Base-by-base conservation (phyloP, 106 monocot genomes). In the Ottelia alismoides region DNA sequence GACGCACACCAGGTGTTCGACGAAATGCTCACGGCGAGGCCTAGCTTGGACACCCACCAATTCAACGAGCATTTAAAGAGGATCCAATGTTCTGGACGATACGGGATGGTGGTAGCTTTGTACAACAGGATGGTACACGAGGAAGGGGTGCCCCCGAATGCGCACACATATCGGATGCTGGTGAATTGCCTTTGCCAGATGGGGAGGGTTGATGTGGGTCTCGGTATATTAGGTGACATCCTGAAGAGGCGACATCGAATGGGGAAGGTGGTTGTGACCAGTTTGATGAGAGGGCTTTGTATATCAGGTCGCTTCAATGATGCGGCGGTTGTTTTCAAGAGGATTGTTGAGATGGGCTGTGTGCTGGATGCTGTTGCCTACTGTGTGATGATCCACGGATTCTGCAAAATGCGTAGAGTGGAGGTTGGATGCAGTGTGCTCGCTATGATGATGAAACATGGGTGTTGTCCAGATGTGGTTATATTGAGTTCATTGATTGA, bases 391-490 rank as follows among this genome's bases (percentile, higher is more conserved):
- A 62, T 68, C 30, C 45, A 51, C 32, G 55, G 73, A 25, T 45
- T 52, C 27, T 68, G 68, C 28, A 16, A 25, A 14, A 29, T 17
- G 4, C 60, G 64, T 11, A 54, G 59, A 7, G n/a, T 44, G 1
- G 23, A 30, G 3, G 7, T 57, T 20, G 80, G 57, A 16, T 23
- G 61, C 0, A 56, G 49, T 12, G n/a, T 75, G 20, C 56, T 68
- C 1, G 25, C 53, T 11, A 24, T 20, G 7, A 76, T 76, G 68
- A 17, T 22, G 25, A 22, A 20, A 3, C 3, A 30, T 17, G 63
- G 63, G 2, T 49, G 45, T 18, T 30, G 66, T 27, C 67, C 75
- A 4, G 50, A 78, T 62, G 23, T 47, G 2, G 49, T 58, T n/a
- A 32, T 47, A 17, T 29, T 58, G 17, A 28, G 43, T 27, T 20